phyloP scores from a whole-genome alignment of 2,329 filamentous ascomycete genomes.

The Aspergillus spinulosporus region DNA sequence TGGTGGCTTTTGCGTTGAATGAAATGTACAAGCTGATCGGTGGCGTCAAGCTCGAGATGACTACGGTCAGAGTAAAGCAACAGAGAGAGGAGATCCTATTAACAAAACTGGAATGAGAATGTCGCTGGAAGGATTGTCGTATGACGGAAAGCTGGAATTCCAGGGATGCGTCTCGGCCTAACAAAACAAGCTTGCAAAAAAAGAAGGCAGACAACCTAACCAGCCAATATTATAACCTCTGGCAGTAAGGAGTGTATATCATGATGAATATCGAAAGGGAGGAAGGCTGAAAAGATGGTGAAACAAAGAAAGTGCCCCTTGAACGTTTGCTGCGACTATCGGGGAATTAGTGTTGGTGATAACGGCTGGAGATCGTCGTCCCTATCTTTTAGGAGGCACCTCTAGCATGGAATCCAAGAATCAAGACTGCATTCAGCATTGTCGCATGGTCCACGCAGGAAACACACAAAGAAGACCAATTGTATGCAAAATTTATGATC shows the following conservation, averaged over 20 bases:
- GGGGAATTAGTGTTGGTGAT: constrained; percentile 6
- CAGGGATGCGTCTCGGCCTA: background rate
- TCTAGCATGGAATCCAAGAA: background rate
- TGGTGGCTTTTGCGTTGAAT: constrained; percentile 21
- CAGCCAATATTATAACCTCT: constrained; percentile 2
- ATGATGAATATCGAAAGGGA: constrained; percentile 4
- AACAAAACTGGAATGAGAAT: background rate
- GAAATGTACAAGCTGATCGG: constrained; percentile 5
- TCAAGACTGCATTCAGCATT: background rate
- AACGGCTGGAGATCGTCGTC: constrained; percentile 8
- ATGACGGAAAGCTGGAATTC: background rate
- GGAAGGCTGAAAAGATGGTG: constrained; percentile 7
- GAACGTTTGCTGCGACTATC: constrained; percentile 6
- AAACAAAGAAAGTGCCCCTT: constrained; percentile 14
- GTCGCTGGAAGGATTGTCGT: background rate
- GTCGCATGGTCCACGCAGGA: background rate
- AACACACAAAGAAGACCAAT: background rate
- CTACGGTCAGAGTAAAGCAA: background rate
- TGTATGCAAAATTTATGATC: background rate
- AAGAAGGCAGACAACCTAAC: constrained; percentile 1
- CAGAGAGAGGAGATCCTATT: background rate
- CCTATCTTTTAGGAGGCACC: constrained; percentile 1
- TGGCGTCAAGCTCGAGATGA: background rate
- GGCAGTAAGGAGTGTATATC: constrained; percentile 9
- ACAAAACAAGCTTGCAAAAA: constrained; percentile 5